Evolutionary conservation across 805 yeast species (phyloP).

Genomic region (Pichia insulana): DNA sequence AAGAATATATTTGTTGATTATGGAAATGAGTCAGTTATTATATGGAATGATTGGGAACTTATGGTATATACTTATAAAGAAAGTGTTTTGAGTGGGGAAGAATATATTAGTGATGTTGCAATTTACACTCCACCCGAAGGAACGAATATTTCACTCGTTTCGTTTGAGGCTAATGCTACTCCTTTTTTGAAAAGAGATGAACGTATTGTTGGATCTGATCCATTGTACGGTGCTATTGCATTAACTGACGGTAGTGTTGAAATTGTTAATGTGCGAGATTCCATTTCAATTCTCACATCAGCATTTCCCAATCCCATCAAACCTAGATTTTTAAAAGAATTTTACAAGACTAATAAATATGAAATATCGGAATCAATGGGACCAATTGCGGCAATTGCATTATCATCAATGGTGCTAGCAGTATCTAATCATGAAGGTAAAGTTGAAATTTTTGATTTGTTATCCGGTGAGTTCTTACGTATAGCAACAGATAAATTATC

Average conservation of each 20-base stretch:
- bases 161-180: conserved; percentile 19
- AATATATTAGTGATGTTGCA: neutral
- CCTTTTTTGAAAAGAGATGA: conserved; percentile 11
- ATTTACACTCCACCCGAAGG: neutral
- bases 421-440: conserved; percentile 38
- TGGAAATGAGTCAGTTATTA: conserved; percentile 22
- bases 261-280: conserved; percentile 34
- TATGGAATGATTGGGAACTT: conserved; percentile 15
- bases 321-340: conserved; percentile 19
- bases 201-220: conserved; percentile 24
- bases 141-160: conserved; percentile 15
- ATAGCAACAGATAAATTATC: conserved; percentile 19
- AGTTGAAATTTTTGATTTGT: conserved; percentile 33
- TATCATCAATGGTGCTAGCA: conserved; percentile 24
- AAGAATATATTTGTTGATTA: conserved; percentile 21
- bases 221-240: conserved; percentile 25
- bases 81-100: too few relatives aligned
- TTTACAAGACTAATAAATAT: conserved; percentile 11
- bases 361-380: conserved; percentile 17
- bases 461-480: conserved; percentile 34
- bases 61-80: conserved; percentile 16
- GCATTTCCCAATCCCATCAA: conserved; percentile 16
- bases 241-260: conserved; percentile 34
- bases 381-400: conserved; percentile 21
- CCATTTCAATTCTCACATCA: conserved; percentile 10